These are phyloP conservation scores for Malassezia caprae DNA, from an alignment of 1,284 basidiomycete genomes.

Conservation along the genomic window DNA sequence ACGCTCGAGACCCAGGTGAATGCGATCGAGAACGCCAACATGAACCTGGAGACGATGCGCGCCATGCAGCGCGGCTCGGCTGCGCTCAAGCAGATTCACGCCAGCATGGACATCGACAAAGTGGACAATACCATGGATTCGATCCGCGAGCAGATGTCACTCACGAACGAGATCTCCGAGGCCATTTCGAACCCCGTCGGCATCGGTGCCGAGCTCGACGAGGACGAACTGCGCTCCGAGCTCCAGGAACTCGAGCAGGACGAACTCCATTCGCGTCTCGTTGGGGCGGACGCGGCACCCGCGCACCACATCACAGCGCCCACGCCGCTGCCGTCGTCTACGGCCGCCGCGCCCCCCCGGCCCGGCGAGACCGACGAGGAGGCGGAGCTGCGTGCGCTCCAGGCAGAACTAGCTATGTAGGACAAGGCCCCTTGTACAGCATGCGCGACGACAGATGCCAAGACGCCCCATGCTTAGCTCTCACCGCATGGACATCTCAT, in stretches of 20 bases:
- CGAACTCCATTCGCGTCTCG: conserved; percentile 73
- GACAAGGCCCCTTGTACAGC: background rate
- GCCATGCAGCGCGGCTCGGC: conserved; percentile 94
- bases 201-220: conserved; percentile 60
- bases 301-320: conserved; percentile 58
- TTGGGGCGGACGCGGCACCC: conserved; percentile 80
- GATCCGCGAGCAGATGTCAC: conserved; percentile 83
- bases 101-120: conserved; percentile 74
- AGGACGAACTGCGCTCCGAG: conserved; percentile 75
- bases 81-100: conserved; percentile 83
- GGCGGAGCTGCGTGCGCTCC: conserved; percentile 79
- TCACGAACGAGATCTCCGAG: conserved; percentile 92
- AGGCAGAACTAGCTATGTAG: conserved; percentile 58
- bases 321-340: conserved; percentile 25
- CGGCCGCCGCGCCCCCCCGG: conserved; percentile 21
- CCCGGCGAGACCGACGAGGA: conserved; percentile 56
- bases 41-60: conserved; percentile 94
- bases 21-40: conserved; percentile 91
- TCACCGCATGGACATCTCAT: too few relatives aligned
- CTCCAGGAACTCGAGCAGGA: conserved; percentile 85
- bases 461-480: too few relatives aligned
- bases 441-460: too few relatives aligned
- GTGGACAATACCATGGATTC: conserved; percentile 84
- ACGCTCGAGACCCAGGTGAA: conserved; percentile 94
- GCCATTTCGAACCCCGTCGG: conserved; percentile 73